These are phyloP conservation scores for Citrus cavaleriei DNA, from an alignment of 345 rosid species.

Conservation along the genomic window DNA sequence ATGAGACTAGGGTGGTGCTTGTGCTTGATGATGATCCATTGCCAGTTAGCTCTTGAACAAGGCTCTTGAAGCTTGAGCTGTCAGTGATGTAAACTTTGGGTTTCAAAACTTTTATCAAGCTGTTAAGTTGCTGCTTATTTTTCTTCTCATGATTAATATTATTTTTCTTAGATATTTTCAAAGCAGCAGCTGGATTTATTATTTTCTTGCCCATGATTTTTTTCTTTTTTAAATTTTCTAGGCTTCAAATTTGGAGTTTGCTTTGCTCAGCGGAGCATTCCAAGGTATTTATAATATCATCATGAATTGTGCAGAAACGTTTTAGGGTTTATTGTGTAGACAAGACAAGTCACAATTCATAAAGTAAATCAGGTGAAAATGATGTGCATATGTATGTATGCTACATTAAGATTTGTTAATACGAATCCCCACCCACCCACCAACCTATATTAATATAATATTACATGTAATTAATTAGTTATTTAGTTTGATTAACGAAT, in stretches of 20 bases:
- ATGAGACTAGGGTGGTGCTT: background rate
- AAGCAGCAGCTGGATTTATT: conserved; percentile 10
- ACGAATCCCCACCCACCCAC: conserved; percentile 1
- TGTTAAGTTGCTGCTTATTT: conserved; percentile 7
- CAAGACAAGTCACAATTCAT: conserved; percentile 6
- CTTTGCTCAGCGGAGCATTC: background rate
- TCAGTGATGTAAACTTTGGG: conserved; percentile 56
- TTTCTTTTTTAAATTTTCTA: background rate
- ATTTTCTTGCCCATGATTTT: conserved; percentile 33
- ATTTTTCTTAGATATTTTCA: conserved; percentile 24
- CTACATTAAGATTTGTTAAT: background rate
- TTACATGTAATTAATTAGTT: background rate
- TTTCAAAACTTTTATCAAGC: conserved; percentile 25
- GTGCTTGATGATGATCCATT: background rate
- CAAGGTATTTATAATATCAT: background rate
- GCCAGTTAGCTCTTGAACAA: conserved; percentile 53
- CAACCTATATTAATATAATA: background rate
- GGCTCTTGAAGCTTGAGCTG: conserved; percentile 37
- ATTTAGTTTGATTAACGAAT: background rate
- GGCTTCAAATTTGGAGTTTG: background rate
- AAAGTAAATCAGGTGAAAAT: conserved; percentile 18
- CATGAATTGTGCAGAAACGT: background rate
- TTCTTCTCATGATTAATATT: background rate
- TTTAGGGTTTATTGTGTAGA: background rate
- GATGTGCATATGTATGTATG: conserved; percentile 1